Evolutionary conservation across 768 basidiomycete species (phyloP), one percentile per base, ranked within the genome.

Genomic region (Asterophora lycoperdoides): DNA sequence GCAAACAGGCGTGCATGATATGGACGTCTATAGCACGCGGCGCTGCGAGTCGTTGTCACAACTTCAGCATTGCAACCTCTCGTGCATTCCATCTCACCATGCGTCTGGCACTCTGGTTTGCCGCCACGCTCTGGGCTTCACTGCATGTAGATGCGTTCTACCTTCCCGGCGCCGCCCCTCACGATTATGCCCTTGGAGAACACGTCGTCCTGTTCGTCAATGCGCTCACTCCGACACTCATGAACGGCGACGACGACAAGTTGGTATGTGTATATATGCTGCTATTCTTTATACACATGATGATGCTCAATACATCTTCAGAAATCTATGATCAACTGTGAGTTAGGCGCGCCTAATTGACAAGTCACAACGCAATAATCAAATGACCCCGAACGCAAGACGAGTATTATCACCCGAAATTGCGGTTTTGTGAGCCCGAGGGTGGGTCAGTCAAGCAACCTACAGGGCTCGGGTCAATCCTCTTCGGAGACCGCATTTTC

Each of bases 401-500:
- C 65, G 95, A 98, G 65, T 97, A 95, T 68, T 98, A 97, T 67
- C 80, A 93, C 60, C 79, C 85, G 2, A 74, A 75, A 45, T 88
- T 97, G 54, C 83, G 82, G 53, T 96, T 97, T 66, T 98, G 95
- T 61, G 61, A 79, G 49, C 95, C 95, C 19, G 68, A 75, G 35
- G 84, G 71, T 15, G 93, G 91, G 8, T 76, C 83, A 17, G 66
- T 80, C 61, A 80, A 79, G 57, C 83, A 84, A 61, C 86, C 91
- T 3, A 93, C 94, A 65, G 86, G 84, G 1, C 71, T 97, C 20
- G 95, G 95, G 5, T 90, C 90, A 14, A 93, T 97, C 58, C 71
- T 98, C n/a, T 96, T 96, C 56, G 95, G 95, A 13, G 95, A 97
- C 72, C 78, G 95, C 54, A 92, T 98, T 57, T 90, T 93, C 66